Conservation (phyloP, 2,329 filamentous ascomycete species). For the Pseudogymnoascus verrucosus region DNA sequence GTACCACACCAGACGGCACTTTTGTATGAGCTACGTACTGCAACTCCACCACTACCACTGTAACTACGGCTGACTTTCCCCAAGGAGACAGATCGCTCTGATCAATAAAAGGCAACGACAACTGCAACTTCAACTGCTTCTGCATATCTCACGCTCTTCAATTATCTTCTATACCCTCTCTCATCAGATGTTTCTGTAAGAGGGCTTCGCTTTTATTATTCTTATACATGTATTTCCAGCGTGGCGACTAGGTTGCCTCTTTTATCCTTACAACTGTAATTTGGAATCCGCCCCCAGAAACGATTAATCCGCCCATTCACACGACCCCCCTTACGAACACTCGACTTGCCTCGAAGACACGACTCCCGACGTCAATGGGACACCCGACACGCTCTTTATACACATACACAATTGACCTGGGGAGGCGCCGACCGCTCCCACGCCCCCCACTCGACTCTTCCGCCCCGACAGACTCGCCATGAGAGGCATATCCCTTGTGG, state of each 20-base stretch:
- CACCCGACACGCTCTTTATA: neutral
- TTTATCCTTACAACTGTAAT: neutral
- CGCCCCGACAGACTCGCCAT: constrained; percentile 19
- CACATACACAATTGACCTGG: neutral
- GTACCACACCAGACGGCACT: neutral
- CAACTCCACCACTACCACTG: neutral
- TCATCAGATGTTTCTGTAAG: neutral
- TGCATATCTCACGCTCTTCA: neutral
- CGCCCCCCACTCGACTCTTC: neutral
- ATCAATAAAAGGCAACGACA: neutral
- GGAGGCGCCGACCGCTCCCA: neutral
- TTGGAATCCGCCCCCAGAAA: neutral
- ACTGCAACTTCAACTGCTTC: neutral
- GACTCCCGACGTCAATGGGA: neutral
- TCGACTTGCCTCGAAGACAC: neutral
- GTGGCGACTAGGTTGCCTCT: neutral
- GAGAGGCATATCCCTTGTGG: constrained; percentile 39
- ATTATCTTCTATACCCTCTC: neutral
- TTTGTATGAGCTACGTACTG: neutral
- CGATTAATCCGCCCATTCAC: neutral
- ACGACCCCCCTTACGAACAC: neutral
- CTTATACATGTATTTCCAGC: neutral
- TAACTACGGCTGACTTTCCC: neutral
- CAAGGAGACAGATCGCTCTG: neutral
- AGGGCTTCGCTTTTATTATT: neutral